Base-by-base conservation (phyloP, 139 green algal species). In the Mesostigma viride region DNA sequence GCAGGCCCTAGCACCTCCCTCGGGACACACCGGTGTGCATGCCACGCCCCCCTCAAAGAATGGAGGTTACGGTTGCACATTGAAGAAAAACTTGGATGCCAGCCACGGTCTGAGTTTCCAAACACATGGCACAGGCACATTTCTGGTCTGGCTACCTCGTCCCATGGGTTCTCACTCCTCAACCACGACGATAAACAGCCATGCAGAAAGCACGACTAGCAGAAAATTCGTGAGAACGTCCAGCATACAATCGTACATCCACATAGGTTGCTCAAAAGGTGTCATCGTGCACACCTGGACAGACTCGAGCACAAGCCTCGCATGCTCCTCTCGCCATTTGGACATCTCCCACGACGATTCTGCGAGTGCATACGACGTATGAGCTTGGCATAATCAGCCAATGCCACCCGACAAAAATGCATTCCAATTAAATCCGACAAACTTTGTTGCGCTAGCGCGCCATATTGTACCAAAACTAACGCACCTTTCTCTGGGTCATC, bases 241-340 rank as follows among this genome's bases (percentile, higher is more conserved):
- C 4, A 66, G 20, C 58, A 66, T 66, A 4, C 14, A 66, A 8
- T 8, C 62, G 32, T 30, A 68, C 30, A 68, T 31, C 4, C 3
- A 40, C 5, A 35, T 45, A 35, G 35, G 27, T 32, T 14, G 5
- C 59, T 14, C 8, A 62, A 8, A 14, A 11, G 14, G 4, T 11
- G 59, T 4, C 32, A 66, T 60, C 31, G 30, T 35, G n/a, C n/a
- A n/a, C n/a, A 62, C 36, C 2, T 28, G 40, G n/a, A 70, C 36
- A 32, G 32, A 8, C 24, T 30, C 2, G 14, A 70, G 40, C 2
- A 70, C 53, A 34, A 68, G 27, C 6, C 8, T 4, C 2, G 64
- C 64, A 17, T 70, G 64, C n/a, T 70, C 11, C 17, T 70, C 36
- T 24, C 32, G 64, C 31, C 22, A 70, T 3, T 33, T 8, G n/a